Evolutionary conservation across 2,329 filamentous ascomycete genomes (phyloP), one percentile per base, ranked within the genome.

Genomic region (Sphaerulina vaccinii): DNA sequence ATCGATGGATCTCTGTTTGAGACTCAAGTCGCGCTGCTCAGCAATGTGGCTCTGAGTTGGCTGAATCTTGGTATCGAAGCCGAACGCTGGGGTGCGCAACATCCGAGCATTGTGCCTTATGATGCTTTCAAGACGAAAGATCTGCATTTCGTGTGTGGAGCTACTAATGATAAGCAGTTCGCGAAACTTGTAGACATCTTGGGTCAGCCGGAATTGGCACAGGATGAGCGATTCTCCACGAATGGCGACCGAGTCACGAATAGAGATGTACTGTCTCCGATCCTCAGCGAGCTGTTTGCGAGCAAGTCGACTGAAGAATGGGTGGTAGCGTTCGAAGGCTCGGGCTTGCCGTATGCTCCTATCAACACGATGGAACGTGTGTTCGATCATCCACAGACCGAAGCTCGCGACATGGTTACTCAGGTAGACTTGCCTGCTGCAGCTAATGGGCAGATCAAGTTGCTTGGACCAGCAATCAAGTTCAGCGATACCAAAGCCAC

Each of bases 101-200:
- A 78, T 63, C 74, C 75, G 1, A 75, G 68, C 29, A 72, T 77
- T 24, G 75, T 74, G 9, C 75, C 75, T 1, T 79, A 77, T 46
- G 68, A 76, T 50, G 72, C 72, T 0, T 78, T 70, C 62, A 61
- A 67, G 52, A 71, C 69, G 7, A 69, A 68, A 35, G 60, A 64
- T 37, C 32, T 59, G 27, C 56, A 59, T 40, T 52, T 59, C 23
- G 55, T 59, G 7, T 59, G 57, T 16, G 62, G 59, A n/a, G 60
- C 61, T n/a, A 57, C 55, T 16, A 73, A 71, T 51, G 67, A 72
- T 37, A 59, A 66, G 13, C 70, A 72, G 44, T 74, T 70, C 51
- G 68, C 68, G 48, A 67, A 65, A 36, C 64, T 73, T 37, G 62
- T 58, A 39, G 50, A 58, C n/a, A 54, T 59, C 8, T 51, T 69